Evolutionary conservation across 129 eudicot species (phyloP), one percentile per base, ranked within the genome.

Genomic region (Lactuca saligna): DNA sequence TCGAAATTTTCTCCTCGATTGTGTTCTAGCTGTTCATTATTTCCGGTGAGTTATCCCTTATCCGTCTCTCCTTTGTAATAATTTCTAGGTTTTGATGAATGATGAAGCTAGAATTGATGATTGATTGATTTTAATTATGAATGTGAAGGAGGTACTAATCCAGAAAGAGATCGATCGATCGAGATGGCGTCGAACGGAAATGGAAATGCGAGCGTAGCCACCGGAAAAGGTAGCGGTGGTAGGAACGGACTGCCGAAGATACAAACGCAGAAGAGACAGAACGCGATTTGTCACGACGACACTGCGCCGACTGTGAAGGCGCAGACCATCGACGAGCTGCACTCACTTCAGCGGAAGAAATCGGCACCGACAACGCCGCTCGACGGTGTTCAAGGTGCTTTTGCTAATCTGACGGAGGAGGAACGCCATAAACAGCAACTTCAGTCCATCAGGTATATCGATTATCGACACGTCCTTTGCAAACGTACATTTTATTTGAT

Each of bases 351-450:
- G 78, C 81, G 15, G 74, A 88, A 88, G 86, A 88, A 78, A 53
- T 85, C 95, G 31, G 88, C 88, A 49, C 95, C 95, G 12, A 84
- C 86, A n/a, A 84, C 91, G 6, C 91, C 95, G 37, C 46, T 80
- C 5, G 79, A 82, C 1, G 86, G 84, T 34, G 74, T 63, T 58
- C 86, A 75, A 64, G 88, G 84, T 14, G 84, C 88, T 53, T 82
- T 85, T 49, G 73, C 91, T 20, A 63, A 73, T 37, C 12, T 76
- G 16, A 37, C 89, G 0, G 95, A 85, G 59, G 91, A 85, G 15
- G 86, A 88, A 11, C 88, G 88, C 55, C 83, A 74, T 38, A 69
- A 70, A 20, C 91, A 85, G 70, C 90, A 88, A 57, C 86, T 88
- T 8, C 95, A 88, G 71, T 88, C 95, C 68, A 88, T 88, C 77